These are phyloP conservation scores for Pleodorina starrii DNA, from an alignment of 139 green algal genomes.

Conservation along the genomic window DNA sequence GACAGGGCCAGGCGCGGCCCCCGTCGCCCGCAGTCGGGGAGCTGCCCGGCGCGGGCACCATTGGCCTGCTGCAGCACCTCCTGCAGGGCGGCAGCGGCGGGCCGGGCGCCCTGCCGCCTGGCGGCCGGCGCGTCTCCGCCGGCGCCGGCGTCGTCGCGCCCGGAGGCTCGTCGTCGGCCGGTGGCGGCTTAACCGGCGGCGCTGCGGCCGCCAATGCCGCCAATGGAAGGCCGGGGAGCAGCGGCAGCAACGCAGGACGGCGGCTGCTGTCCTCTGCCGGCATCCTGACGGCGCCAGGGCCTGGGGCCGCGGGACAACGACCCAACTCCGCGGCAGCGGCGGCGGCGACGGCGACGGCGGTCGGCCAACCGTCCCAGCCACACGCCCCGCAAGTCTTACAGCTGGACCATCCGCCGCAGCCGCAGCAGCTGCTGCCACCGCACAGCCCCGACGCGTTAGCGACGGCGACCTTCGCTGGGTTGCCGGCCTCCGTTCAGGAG, in stretches of 20 bases:
- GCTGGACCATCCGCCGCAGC: neutral
- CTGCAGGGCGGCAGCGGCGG: neutral
- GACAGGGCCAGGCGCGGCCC: neutral
- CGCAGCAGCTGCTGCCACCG: neutral
- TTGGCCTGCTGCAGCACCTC: slow-evolving; percentile 36
- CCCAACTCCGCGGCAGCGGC: neutral
- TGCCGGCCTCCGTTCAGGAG: slow-evolving; percentile 19
- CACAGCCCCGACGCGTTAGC: neutral
- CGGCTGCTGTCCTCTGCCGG: neutral
- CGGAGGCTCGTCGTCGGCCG: too few relatives aligned
- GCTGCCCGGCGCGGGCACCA: neutral
- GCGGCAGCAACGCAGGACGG: neutral
- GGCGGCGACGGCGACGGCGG: neutral
- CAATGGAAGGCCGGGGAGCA: neutral
- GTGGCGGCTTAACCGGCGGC: neutral
- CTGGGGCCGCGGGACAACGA: too few relatives aligned
- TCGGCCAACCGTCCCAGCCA: neutral
- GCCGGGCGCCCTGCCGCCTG: neutral
- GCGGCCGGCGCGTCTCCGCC: neutral
- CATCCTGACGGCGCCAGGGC: neutral
- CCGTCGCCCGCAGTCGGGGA: slow-evolving; percentile 1
- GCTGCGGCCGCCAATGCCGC: neutral
- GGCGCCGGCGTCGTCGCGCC: neutral
- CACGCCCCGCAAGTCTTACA: neutral
- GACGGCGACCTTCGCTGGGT: slow-evolving; percentile 1